phyloP scores from a whole-genome alignment of 805 yeast genomes.

The Saccharomyces kudriavzevii region DNA sequence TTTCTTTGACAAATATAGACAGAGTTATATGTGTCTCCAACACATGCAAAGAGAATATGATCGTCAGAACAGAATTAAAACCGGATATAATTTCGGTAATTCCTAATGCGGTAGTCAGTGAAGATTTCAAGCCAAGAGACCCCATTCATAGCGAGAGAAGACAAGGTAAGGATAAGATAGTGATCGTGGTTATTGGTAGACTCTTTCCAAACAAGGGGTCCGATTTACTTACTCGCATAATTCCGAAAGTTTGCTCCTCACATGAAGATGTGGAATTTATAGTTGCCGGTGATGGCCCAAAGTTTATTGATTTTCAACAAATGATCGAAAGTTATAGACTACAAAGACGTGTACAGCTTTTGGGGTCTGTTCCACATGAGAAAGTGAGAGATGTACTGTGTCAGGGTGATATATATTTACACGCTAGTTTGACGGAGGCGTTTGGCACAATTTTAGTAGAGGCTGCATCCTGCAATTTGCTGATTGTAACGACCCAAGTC shows the following conservation, averaged over 20 bases:
- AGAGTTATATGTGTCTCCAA: conserved; percentile 95
- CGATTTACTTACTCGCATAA: conserved; percentile 72
- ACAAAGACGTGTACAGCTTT: conserved; percentile 77
- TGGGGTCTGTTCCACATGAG: conserved; percentile 88
- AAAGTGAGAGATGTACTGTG: conserved; percentile 89
- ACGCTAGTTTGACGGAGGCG: conserved; percentile 92
- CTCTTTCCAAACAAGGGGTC: conserved; percentile 95
- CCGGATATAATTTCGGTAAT: conserved; percentile 79
- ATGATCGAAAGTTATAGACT: conserved; percentile 81
- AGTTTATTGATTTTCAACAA: conserved; percentile 86
- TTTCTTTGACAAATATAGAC: conserved; percentile 77
- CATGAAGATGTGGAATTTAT: conserved; percentile 64
- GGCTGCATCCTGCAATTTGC: conserved; percentile 91
- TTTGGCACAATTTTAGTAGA: conserved; percentile 96
- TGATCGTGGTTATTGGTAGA: conserved; percentile 85
- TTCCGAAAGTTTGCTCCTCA: conserved; percentile 69
- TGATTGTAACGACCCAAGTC: conserved; percentile 89
- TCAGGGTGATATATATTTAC: conserved; percentile 86
- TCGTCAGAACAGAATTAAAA: conserved; percentile 72
- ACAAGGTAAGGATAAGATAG: conserved; percentile 38
- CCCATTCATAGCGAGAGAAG: background rate
- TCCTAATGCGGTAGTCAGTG: conserved; percentile 89
- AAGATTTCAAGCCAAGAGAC: conserved; percentile 57
- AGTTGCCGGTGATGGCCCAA: conserved; percentile 97
- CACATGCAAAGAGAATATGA: conserved; percentile 94